phyloP scores from a whole-genome alignment of 768 basidiomycete genomes.

The Lactarius pseudohatsudake region DNA sequence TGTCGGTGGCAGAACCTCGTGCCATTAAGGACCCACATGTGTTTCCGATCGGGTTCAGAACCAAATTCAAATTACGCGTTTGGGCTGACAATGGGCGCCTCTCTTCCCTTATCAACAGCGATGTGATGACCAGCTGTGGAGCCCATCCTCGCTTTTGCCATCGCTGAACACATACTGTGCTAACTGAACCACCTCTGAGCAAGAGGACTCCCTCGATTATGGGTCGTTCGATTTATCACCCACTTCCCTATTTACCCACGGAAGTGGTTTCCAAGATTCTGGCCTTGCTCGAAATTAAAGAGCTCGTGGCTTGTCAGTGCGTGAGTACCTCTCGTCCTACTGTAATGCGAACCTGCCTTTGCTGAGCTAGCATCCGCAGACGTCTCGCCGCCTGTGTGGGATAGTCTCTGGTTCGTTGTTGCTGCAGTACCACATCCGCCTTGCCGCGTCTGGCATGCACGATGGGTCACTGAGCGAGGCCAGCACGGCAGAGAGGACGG shows the following conservation, averaged over 20 bases:
- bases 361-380: background rate
- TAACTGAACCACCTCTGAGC: background rate
- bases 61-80: background rate
- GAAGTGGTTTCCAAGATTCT: constrained; percentile 2
- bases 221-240: background rate
- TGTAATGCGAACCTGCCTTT: background rate
- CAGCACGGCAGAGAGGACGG: background rate
- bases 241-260: background rate
- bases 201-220: background rate
- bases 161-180: background rate
- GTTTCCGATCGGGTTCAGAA: background rate
- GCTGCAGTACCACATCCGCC: constrained; percentile 9
- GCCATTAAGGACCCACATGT: background rate
- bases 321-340: background rate
- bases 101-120: background rate
- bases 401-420: constrained; percentile 6
- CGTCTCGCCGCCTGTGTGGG: background rate
- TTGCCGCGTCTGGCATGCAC: constrained; percentile 9
- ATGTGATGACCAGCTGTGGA: background rate
- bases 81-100: background rate
- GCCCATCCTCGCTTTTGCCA: background rate
- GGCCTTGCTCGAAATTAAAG: background rate
- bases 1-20: background rate
- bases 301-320: background rate
- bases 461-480: background rate